A percentile compares a stretch with the other conserved stretches of the same genome.
Evolutionary conservation across 345 rosid genomes (phyloP).

Genomic region (Eucalyptus grandis): DNA sequence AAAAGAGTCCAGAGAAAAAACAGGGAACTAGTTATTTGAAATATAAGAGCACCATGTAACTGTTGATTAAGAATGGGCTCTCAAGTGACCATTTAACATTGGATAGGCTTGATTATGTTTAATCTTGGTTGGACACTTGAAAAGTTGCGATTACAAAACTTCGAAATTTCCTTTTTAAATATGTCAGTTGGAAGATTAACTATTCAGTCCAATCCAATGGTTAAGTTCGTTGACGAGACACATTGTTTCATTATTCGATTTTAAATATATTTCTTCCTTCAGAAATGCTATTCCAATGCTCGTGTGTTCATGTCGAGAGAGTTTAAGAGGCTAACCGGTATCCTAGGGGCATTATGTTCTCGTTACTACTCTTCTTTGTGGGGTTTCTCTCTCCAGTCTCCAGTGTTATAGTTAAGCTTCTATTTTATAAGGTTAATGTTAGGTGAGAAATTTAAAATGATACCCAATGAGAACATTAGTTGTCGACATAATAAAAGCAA

Average conservation of each 20-base stretch:
- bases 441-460: neutral
- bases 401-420: neutral
- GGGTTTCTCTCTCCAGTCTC: neutral
- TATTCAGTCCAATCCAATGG: neutral
- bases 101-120: neutral
- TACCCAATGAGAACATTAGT: neutral
- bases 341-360: neutral
- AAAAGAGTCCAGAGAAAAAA: neutral
- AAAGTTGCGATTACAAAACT: neutral
- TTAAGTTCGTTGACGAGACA: neutral
- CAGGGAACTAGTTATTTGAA: neutral
- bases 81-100: neutral
- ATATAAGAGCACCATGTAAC: neutral
- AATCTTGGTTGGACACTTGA: neutral
- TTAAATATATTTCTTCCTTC: neutral
- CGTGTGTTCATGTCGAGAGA: neutral
- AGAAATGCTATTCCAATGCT: neutral
- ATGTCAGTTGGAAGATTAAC: neutral
- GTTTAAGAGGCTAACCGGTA: neutral
- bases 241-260: neutral
- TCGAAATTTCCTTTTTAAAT: neutral
- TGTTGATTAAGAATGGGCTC: neutral
- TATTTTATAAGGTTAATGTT: neutral
- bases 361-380: neutral
- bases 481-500: rapidly evolving